A percentile compares a stretch with the other conserved stretches of the same genome.
Conservation (phyloP, 2,329 filamentous ascomycete genomes). For the Aspergillus sp. region DNA sequence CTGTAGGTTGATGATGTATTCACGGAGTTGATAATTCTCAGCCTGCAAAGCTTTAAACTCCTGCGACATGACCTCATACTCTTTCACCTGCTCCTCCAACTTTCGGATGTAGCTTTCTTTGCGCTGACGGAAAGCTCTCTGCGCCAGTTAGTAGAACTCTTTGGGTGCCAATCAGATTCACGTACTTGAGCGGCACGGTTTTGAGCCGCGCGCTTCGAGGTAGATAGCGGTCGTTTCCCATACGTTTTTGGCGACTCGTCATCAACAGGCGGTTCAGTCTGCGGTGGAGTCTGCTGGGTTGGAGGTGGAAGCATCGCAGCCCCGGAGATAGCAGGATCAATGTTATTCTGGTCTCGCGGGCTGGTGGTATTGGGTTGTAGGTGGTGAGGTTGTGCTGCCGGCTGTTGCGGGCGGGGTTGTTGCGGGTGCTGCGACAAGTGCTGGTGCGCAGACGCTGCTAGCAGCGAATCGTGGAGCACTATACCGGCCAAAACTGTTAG, state of each 20-base stretch:
- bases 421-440: conserved; percentile 49
- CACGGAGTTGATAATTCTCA: conserved; percentile 86
- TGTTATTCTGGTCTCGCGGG: conserved; percentile 53
- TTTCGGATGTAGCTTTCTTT: conserved; percentile 99
- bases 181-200: conserved; percentile 94
- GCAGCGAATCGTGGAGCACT: conserved; percentile 65
- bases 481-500: conserved; percentile 11
- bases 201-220: conserved; percentile 93
- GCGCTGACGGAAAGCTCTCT: conserved; percentile 95
- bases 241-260: conserved; percentile 67
- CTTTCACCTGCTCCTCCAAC: conserved; percentile 88
- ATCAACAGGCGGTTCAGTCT: conserved; percentile 27
- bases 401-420: conserved; percentile 40
- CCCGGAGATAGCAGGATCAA: conserved; percentile 60
- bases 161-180: not conserved
- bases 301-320: conserved; percentile 48
- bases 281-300: conserved; percentile 30
- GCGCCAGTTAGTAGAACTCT: conserved; percentile 19
- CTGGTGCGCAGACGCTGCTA: conserved; percentile 49
- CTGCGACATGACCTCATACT: conserved; percentile 72
- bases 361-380: conserved; percentile 41
- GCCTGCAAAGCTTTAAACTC: conserved; percentile 77
- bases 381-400: conserved; percentile 42
- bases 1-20: conserved; percentile 91
- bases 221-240: conserved; percentile 83